Conservation (phyloP, 2,329 filamentous ascomycete species). For the Paecilomyces formosus region DNA sequence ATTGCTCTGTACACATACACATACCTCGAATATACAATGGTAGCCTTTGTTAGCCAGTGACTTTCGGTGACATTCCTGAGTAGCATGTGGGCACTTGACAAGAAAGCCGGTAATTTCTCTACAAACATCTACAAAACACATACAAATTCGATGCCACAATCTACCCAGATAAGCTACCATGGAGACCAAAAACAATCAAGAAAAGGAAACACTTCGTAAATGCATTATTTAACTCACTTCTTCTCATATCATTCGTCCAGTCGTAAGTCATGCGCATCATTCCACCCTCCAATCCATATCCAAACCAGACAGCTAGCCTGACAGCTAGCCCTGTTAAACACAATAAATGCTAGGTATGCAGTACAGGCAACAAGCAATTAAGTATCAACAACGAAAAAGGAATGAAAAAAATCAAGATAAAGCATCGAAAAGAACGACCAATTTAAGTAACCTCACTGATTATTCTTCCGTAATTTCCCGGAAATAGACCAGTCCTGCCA, state of each 20-base stretch:
- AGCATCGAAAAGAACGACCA: neutral
- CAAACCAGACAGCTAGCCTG: neutral
- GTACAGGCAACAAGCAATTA: neutral
- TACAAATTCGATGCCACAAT: too few relatives aligned
- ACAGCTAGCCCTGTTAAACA: neutral
- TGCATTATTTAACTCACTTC: neutral
- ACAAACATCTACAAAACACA: too few relatives aligned
- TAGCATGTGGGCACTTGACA: too few relatives aligned
- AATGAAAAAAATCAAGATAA: neutral
- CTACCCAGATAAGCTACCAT: too few relatives aligned
- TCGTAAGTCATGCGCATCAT: neutral
- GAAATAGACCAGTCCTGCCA: slow-evolving; percentile 71
- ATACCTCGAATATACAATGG: too few relatives aligned
- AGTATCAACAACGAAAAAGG: neutral
- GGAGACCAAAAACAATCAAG: too few relatives aligned
- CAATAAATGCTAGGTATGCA: neutral
- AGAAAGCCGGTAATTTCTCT: too few relatives aligned
- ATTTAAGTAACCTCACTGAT: slow-evolving; percentile 27
- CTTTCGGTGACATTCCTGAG: too few relatives aligned
- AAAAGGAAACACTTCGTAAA: neutral
- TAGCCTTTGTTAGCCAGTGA: too few relatives aligned
- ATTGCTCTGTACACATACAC: too few relatives aligned
- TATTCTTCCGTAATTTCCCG: slow-evolving; percentile 63
- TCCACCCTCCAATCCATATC: neutral
- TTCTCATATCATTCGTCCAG: neutral